phyloP scores from a whole-genome alignment of 2,329 filamentous ascomycete genomes.

The Cladophialophora chaetospira region DNA sequence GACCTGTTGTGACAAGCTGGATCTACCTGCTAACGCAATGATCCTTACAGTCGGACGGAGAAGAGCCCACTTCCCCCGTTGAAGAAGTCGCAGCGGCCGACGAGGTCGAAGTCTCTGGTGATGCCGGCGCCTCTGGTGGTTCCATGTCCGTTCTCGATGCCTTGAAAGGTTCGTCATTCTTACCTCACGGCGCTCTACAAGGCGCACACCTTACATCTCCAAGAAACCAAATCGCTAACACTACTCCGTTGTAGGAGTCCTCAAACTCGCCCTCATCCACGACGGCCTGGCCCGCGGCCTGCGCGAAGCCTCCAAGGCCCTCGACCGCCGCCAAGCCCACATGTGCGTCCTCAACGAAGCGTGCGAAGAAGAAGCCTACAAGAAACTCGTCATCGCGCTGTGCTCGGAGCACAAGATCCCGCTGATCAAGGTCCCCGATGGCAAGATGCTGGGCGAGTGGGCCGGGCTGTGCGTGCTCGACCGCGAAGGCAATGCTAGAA shows the following conservation, averaged over 20 bases:
- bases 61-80: conserved; percentile 87
- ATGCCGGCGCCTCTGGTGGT: conserved; percentile 72
- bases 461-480: conserved; percentile 98
- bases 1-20: background rate
- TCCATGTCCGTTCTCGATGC: conserved; percentile 97
- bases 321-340: conserved; percentile 97
- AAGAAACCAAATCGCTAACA: background rate
- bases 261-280: conserved; percentile 99
- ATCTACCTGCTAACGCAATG: background rate
- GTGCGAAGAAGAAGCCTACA: conserved; percentile 99
- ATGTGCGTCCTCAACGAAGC: conserved; percentile 99
- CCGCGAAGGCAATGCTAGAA: conserved; percentile 98
- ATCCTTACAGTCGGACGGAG: conserved; percentile 91
- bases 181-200: background rate
- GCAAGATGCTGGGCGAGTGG: conserved; percentile 99
- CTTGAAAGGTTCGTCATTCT: conserved; percentile 67
- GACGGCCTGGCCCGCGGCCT: conserved; percentile 98
- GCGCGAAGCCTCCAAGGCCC: conserved; percentile 96
- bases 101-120: conserved; percentile 95
- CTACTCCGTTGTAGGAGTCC: conserved; percentile 70
- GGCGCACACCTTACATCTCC: background rate
- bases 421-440: conserved; percentile 99
- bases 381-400: conserved; percentile 98
- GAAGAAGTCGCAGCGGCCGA: conserved; percentile 61
- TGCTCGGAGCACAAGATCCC: conserved; percentile 99